Conservation (phyloP, 176 grass and related monocot genomes). For the Musa acuminata region DNA sequence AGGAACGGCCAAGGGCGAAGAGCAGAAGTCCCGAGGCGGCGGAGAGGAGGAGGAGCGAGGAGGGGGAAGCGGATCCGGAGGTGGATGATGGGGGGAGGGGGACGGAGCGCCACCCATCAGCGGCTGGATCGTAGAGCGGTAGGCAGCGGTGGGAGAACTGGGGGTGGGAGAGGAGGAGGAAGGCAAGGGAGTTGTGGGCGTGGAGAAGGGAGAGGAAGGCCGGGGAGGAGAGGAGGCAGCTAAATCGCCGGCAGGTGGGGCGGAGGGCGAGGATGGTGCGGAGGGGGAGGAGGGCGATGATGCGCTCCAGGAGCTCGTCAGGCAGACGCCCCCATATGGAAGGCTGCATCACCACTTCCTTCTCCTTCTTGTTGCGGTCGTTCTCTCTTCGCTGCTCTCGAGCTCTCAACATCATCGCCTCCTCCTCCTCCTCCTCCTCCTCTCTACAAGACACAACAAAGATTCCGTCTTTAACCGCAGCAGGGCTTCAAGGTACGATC, state of each 20-base stretch:
- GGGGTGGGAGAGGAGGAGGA: constrained; percentile 23
- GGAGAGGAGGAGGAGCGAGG: not conserved
- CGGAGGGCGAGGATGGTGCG: constrained; percentile 19
- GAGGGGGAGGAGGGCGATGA: constrained; percentile 15
- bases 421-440: no score
- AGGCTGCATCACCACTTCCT: constrained; percentile 8
- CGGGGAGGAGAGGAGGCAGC: constrained; percentile 6
- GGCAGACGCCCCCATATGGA: constrained; percentile 20
- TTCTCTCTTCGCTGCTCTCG: not conserved
- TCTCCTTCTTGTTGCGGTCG: not conserved
- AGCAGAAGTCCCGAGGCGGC: constrained; percentile 4
- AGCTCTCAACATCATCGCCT: not conserved
- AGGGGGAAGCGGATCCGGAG: not conserved
- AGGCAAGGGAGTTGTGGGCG: not conserved
- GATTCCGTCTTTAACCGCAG: no score
- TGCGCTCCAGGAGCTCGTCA: constrained; percentile 21
- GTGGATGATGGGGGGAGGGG: not conserved
- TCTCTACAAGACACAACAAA: no score
- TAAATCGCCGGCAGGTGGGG: constrained; percentile 10
- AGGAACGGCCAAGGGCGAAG: constrained; percentile 3
- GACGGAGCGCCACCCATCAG: constrained; percentile 18
- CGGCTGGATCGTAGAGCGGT: constrained; percentile 3
- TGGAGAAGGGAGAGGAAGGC: constrained; percentile 6
- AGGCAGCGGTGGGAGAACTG: constrained; percentile 17
- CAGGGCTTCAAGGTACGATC: no score